Conservation (phyloP, 768 basidiomycete genomes). For the Butyriboletus loyo region DNA sequence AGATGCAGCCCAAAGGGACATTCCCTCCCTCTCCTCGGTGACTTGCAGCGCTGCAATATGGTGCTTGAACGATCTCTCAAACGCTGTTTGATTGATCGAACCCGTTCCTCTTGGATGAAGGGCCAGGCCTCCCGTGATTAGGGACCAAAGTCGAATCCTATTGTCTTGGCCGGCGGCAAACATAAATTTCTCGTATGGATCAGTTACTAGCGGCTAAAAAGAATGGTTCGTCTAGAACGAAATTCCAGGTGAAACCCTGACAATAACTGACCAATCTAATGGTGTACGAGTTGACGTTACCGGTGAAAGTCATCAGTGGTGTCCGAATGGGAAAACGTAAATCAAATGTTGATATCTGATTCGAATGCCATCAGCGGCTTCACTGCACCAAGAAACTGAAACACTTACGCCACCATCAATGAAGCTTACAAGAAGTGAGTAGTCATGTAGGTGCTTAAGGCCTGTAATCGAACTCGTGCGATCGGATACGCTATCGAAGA, state of each 20-base stretch:
- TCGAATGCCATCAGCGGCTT: neutral
- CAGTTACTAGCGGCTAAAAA: slow-evolving; percentile 57
- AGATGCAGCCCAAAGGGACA: slow-evolving; percentile 53
- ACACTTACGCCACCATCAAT: slow-evolving; percentile 57
- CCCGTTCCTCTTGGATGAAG: slow-evolving; percentile 14
- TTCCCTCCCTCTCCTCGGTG: slow-evolving; percentile 37
- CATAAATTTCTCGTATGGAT: slow-evolving; percentile 54
- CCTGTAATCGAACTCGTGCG: slow-evolving; percentile 50
- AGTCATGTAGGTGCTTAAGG: slow-evolving; percentile 47
- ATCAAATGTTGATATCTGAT: slow-evolving; percentile 60
- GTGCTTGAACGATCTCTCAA: slow-evolving; percentile 34
- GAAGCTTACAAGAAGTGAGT: slow-evolving; percentile 54
- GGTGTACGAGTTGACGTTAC: slow-evolving; percentile 57
- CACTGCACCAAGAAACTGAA: neutral
- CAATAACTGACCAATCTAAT: slow-evolving; percentile 45
- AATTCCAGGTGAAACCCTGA: neutral
- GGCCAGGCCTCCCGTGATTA: slow-evolving; percentile 46
- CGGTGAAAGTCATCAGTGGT: slow-evolving; percentile 49
- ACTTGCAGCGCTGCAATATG: slow-evolving; percentile 51
- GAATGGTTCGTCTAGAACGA: slow-evolving; percentile 2
- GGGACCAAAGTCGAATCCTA: slow-evolving; percentile 66
- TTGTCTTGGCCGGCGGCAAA: slow-evolving; percentile 70
- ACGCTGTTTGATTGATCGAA: slow-evolving; percentile 21
- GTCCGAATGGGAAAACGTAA: slow-evolving; percentile 48
- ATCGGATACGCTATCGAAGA: slow-evolving; percentile 37